A percentile compares a stretch with the other conserved stretches of the same genome.
phyloP scores from a whole-genome alignment of 768 basidiomycete genomes.

The Cyclocybe cylindracea region DNA sequence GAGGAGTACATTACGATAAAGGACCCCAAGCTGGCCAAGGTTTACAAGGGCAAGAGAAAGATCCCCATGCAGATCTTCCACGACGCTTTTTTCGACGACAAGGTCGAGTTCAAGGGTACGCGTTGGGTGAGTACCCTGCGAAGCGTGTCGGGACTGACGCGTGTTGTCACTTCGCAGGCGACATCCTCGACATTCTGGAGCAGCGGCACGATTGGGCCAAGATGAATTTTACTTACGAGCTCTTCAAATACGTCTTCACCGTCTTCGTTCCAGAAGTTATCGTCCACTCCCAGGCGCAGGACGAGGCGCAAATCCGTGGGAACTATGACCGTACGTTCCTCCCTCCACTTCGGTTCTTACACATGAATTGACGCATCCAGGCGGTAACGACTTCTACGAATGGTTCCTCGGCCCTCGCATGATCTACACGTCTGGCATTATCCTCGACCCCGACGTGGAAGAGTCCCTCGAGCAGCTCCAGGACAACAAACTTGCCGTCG shows the following conservation, averaged over 20 bases:
- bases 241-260: constrained; percentile 92
- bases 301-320: constrained; percentile 93
- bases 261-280: constrained; percentile 92
- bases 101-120: constrained; percentile 93
- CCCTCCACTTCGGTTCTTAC: background rate
- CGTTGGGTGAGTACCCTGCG: constrained; percentile 8
- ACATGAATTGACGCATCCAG: too few species aligned
- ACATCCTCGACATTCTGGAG: constrained; percentile 92
- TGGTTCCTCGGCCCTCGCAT: constrained; percentile 97
- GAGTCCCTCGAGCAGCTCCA: constrained; percentile 93
- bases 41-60: constrained; percentile 84
- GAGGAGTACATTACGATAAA: constrained; percentile 91
- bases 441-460: constrained; percentile 64
- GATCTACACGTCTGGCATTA: constrained; percentile 96
- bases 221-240: constrained; percentile 85
- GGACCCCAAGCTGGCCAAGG: constrained; percentile 75
- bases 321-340: constrained; percentile 88
- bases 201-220: constrained; percentile 95
- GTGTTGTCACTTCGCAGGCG: constrained; percentile 54
- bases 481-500: constrained; percentile 96
- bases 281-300: constrained; percentile 86
- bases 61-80: constrained; percentile 98
- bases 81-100: constrained; percentile 95
- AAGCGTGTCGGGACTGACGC: too few species aligned
- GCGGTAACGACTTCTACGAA: constrained; percentile 94